These are phyloP conservation scores for Gossypium trilobum DNA, from an alignment of 441 rosid species.

Conservation along the genomic window DNA sequence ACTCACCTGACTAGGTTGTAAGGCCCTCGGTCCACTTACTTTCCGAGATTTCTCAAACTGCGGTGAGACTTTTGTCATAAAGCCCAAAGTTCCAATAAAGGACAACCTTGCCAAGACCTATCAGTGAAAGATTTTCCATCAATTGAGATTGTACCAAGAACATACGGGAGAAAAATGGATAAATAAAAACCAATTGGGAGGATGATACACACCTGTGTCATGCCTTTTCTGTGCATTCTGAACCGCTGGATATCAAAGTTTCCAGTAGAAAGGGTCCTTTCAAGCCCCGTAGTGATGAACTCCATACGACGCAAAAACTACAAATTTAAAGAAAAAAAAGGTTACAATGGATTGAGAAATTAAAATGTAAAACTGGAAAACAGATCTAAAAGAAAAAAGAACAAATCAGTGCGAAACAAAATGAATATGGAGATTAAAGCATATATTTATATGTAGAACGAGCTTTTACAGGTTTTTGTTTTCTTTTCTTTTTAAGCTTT, in stretches of 20 bases:
- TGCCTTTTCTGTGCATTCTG: slow-evolving; percentile 94
- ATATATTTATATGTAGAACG: background rate
- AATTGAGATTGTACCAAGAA: slow-evolving; percentile 14
- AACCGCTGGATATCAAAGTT: slow-evolving; percentile 89
- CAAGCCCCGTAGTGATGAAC: slow-evolving; percentile 51
- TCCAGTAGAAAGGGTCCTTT: slow-evolving; percentile 89
- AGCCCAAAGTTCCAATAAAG: slow-evolving; percentile 72
- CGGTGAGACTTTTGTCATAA: slow-evolving; percentile 70
- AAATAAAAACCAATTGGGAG: slow-evolving; percentile 13
- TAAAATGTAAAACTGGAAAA: background rate
- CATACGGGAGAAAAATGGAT: slow-evolving; percentile 7
- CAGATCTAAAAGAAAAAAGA: background rate
- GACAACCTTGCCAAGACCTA: slow-evolving; percentile 79
- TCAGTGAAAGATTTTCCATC: slow-evolving; percentile 18
- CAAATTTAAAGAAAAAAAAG: background rate
- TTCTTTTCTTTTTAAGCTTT: background rate
- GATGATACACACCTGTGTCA: slow-evolving; percentile 62
- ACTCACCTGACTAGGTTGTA: slow-evolving; percentile 95
- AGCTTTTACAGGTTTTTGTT: background rate
- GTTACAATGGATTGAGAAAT: background rate
- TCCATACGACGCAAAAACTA: slow-evolving; percentile 39
- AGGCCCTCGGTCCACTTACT: slow-evolving; percentile 98
- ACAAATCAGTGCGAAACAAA: background rate
- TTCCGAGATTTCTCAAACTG: slow-evolving; percentile 97
- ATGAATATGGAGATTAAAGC: background rate